Percentiles rank a stretch among this genome's conserved stretches.
phyloP scores from a whole-genome alignment of 495 filamentous ascomycete species.

The Tirmania nivea region DNA sequence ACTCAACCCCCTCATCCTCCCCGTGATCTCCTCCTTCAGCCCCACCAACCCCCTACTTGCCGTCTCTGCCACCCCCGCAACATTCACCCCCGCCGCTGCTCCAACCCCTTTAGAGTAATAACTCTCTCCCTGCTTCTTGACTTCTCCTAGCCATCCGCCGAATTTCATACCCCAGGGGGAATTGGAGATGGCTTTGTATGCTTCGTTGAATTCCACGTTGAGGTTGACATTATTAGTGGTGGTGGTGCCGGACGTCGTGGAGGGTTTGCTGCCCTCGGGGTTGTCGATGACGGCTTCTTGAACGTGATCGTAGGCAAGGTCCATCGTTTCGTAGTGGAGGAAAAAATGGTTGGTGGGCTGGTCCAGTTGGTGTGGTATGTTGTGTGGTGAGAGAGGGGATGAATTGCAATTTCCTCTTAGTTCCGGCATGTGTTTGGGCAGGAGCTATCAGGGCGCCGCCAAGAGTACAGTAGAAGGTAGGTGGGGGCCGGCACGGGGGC shows the following conservation, averaged over 20 bases:
- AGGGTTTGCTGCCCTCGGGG: constrained; percentile 1
- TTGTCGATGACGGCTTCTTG: constrained; percentile 60
- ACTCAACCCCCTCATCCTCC: constrained; percentile 34
- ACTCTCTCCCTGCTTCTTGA: constrained; percentile 73
- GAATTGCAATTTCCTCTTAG: too few species aligned
- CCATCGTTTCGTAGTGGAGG: constrained; percentile 58
- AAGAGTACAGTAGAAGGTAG: too few species aligned
- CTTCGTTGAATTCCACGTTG: constrained; percentile 80
- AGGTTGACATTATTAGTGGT: constrained; percentile 33
- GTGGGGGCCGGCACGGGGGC: too few species aligned
- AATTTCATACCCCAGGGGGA: constrained; percentile 80
- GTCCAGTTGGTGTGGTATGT: too few species aligned
- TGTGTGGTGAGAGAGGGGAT: too few species aligned
- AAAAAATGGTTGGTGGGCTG: too few species aligned
- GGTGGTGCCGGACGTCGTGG: neutral
- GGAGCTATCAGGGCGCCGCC: too few species aligned
- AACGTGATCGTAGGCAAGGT: constrained; percentile 93
- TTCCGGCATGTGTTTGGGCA: too few species aligned
- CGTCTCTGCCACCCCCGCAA: constrained; percentile 54
- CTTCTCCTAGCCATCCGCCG: constrained; percentile 70
- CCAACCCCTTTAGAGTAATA: constrained; percentile 63
- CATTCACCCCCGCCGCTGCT: constrained; percentile 42
- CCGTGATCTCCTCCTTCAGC: constrained; percentile 44
- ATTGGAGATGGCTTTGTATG: constrained; percentile 75
- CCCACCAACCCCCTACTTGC: constrained; percentile 65